Conservation (phyloP, 2,329 filamentous ascomycete genomes). For the Corynespora cassiicola region DNA sequence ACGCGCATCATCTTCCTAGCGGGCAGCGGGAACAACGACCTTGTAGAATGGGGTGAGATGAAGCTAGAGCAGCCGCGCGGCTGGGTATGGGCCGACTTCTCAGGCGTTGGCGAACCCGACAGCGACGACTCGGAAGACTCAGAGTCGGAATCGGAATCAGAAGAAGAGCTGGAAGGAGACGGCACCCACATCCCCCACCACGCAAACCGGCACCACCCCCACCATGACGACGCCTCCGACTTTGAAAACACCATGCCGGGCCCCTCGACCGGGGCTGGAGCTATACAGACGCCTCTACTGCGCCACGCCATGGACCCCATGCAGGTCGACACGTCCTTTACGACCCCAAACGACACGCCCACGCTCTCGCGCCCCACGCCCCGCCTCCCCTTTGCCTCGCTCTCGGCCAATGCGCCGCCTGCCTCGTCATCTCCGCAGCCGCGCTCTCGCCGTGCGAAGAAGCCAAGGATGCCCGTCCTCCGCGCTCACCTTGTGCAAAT, state of each 20-base stretch:
- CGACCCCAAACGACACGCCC: constrained; percentile 1
- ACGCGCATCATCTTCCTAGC: constrained; percentile 89
- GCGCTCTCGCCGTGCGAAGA: constrained; percentile 51
- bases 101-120: constrained; percentile 61
- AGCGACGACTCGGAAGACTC: too few relatives aligned
- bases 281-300: not conserved
- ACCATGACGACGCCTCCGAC: constrained; percentile 17
- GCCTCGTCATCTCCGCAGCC: constrained; percentile 2
- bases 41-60: constrained; percentile 86
- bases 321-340: constrained; percentile 6
- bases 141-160: constrained; percentile 24
- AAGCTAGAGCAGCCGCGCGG: constrained; percentile 79
- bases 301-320: constrained; percentile 15
- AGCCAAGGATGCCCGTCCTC: constrained; percentile 74
- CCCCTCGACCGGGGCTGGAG: too few relatives aligned
- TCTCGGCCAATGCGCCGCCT: constrained; percentile 17
- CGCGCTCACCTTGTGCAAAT: constrained; percentile 91
- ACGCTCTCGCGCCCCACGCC: constrained; percentile 8
- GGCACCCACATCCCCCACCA: constrained; percentile 13
- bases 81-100: constrained; percentile 85
- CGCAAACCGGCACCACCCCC: constrained; percentile 22
- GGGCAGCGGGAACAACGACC: constrained; percentile 88
- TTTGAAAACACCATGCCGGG: constrained; percentile 22
- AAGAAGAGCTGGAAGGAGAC: constrained; percentile 24
- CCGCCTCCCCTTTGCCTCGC: constrained; percentile 25